These are phyloP conservation scores for Plantago coronopus DNA, from an alignment of 305 asterid genomes.

Conservation along the genomic window DNA sequence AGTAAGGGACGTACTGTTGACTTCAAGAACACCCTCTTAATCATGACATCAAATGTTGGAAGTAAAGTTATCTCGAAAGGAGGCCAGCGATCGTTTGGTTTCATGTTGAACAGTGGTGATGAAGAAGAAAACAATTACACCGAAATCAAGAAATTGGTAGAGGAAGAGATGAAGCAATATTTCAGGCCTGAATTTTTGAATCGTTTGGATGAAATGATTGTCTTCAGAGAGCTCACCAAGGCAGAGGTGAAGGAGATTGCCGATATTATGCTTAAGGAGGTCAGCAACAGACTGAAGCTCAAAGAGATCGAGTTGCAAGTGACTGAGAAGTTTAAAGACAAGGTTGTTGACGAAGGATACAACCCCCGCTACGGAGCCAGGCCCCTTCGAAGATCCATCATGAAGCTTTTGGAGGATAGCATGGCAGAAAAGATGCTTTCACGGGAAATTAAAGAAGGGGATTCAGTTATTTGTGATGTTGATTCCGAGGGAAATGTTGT, in stretches of 20 bases:
- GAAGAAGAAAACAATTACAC: slow-evolving; percentile 91
- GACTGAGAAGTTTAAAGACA: slow-evolving; percentile 82
- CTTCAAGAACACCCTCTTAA: slow-evolving; percentile 91
- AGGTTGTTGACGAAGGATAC: slow-evolving; percentile 95
- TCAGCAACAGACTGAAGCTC: slow-evolving; percentile 59
- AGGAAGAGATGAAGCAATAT: slow-evolving; percentile 85
- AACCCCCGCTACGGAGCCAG: slow-evolving; percentile 96
- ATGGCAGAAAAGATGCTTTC: slow-evolving; percentile 97
- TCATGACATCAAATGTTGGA: slow-evolving; percentile 96
- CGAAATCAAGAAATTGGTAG: slow-evolving; percentile 81
- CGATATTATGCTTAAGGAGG: slow-evolving; percentile 90
- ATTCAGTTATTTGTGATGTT: slow-evolving; percentile 80
- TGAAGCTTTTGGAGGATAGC: slow-evolving; percentile 93
- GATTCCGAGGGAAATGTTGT: slow-evolving; percentile 81
- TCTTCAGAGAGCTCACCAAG: slow-evolving; percentile 89
- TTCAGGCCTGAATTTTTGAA: slow-evolving; percentile 96
- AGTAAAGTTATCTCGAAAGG: slow-evolving; percentile 94
- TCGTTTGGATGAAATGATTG: slow-evolving; percentile 93
- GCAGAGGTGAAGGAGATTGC: slow-evolving; percentile 93
- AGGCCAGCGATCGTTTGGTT: slow-evolving; percentile 85
- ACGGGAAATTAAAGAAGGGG: slow-evolving; percentile 87
- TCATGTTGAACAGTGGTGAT: slow-evolving; percentile 76
- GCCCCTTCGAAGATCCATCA: slow-evolving; percentile 85
- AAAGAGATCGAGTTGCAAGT: slow-evolving; percentile 89
- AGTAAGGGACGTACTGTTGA: slow-evolving; percentile 96